phyloP scores from a whole-genome alignment of 2,329 filamentous ascomycete species.

The Incumbomyces lentus region DNA sequence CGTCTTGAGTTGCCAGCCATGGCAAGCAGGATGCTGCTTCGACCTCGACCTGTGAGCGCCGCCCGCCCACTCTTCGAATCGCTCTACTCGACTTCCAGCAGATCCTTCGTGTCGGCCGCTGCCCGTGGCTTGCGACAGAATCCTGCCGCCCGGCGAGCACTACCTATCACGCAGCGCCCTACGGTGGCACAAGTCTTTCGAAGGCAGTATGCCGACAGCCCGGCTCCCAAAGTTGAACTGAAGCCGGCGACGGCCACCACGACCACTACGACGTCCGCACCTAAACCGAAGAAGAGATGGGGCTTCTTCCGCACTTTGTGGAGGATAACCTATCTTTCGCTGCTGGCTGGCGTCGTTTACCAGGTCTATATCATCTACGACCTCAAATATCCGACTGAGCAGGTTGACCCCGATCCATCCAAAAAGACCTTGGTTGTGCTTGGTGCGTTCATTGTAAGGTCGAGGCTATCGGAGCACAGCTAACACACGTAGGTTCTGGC shows the following conservation, averaged over 20 bases:
- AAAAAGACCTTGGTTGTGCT: conserved; percentile 98
- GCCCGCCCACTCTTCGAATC: conserved; percentile 6
- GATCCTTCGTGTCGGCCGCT: conserved; percentile 11
- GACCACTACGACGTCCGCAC: conserved; percentile 22
- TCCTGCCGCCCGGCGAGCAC: conserved; percentile 7
- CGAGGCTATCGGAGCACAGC: neutral
- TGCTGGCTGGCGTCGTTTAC: conserved; percentile 59
- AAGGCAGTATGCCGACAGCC: conserved; percentile 41
- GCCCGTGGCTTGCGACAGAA: conserved; percentile 3
- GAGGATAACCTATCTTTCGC: conserved; percentile 69
- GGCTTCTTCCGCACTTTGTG: conserved; percentile 67
- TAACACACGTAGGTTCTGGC: conserved; percentile 62
- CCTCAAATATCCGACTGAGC: conserved; percentile 69
- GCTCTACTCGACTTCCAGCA: conserved; percentile 13
- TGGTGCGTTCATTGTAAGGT: conserved; percentile 46
- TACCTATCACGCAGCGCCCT: conserved; percentile 11
- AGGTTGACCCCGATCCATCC: conserved; percentile 64
- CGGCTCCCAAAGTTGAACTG: conserved; percentile 28
- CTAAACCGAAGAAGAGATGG: conserved; percentile 50
- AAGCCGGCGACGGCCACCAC: conserved; percentile 23
- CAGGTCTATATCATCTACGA: conserved; percentile 73
- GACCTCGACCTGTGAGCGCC: conserved; percentile 11
- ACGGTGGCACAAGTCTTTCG: conserved; percentile 31
- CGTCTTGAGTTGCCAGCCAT: conserved; percentile 9
- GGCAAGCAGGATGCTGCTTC: conserved; percentile 18